These are phyloP conservation scores for Porphyridium purpureum DNA, from an alignment of 23 red algal species.

Conservation along the genomic window DNA sequence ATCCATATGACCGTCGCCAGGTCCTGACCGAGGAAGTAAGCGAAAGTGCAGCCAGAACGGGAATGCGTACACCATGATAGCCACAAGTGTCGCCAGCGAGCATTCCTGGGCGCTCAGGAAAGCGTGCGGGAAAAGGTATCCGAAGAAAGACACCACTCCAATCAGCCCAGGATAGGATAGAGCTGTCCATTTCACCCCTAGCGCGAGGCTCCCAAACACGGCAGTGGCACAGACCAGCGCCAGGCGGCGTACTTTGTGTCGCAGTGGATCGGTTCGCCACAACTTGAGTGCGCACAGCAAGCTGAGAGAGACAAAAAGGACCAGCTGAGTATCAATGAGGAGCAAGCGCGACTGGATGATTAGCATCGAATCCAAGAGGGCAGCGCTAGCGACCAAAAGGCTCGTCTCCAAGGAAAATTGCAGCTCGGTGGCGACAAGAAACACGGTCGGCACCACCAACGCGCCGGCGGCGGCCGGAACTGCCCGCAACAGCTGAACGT, in stretches of 20 bases:
- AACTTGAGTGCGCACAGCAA: slow-evolving; percentile 56
- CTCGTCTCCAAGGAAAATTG: slow-evolving; percentile 15
- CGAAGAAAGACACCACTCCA: slow-evolving; percentile 60
- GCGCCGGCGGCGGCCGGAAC: slow-evolving; percentile 61
- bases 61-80: slow-evolving; percentile 36
- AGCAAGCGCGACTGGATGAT: slow-evolving; percentile 81
- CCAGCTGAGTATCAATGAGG: slow-evolving; percentile 81
- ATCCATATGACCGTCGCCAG: slow-evolving; percentile 80
- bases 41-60: slow-evolving; percentile 80
- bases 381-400: slow-evolving; percentile 18
- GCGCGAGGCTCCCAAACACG: background rate
- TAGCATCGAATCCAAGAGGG: slow-evolving; percentile 54
- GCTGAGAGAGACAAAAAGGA: slow-evolving; percentile 61
- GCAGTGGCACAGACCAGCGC: background rate
- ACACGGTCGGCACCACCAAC: slow-evolving; percentile 35
- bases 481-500: slow-evolving; percentile 42
- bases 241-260: background rate
- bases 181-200: slow-evolving; percentile 36
- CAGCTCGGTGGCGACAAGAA: slow-evolving; percentile 33
- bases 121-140: slow-evolving; percentile 15
- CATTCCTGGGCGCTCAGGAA: slow-evolving; percentile 55
- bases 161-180: slow-evolving; percentile 74
- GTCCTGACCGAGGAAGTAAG: slow-evolving; percentile 41
- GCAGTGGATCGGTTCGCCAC: slow-evolving; percentile 6
- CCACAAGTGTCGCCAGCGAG: slow-evolving; percentile 24